Percentiles rank a stretch among this genome's conserved stretches.
Evolutionary conservation across 2,329 filamentous ascomycete species (phyloP).

Genomic region (Aureobasidium lini): DNA sequence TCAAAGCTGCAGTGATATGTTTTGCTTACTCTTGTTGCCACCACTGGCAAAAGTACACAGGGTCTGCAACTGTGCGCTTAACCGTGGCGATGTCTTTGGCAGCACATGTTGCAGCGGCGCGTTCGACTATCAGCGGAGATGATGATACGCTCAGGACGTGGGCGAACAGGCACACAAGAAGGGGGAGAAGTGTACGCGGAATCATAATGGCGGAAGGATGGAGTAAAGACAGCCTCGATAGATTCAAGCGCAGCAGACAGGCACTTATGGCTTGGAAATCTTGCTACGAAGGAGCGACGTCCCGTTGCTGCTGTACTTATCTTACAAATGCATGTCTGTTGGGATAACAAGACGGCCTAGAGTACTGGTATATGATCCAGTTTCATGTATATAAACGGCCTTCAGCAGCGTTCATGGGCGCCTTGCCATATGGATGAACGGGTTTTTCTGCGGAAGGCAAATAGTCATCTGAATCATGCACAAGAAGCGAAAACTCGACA

Average conservation of each 20-base stretch:
- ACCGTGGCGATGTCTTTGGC: slow-evolving; percentile 2
- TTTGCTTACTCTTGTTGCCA: neutral
- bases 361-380: neutral
- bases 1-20: neutral
- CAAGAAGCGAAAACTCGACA: neutral
- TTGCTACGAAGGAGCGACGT: neutral
- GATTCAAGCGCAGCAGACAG: neutral
- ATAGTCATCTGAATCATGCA: neutral
- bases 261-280: neutral
- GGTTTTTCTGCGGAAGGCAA: neutral
- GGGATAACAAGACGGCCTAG: neutral
- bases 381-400: neutral
- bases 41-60: slow-evolving; percentile 2
- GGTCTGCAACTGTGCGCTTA: neutral
- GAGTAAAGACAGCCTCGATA: neutral
- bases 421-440: neutral
- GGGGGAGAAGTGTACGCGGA: neutral
- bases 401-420: neutral
- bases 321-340: neutral
- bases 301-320: neutral
- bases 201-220: neutral
- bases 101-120: slow-evolving; percentile 1
- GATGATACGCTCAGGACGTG: neutral
- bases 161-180: neutral
- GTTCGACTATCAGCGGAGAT: neutral